Base-by-base conservation (phyloP, 108 stramenopile genomes). In the Schizochytrium sp. region DNA sequence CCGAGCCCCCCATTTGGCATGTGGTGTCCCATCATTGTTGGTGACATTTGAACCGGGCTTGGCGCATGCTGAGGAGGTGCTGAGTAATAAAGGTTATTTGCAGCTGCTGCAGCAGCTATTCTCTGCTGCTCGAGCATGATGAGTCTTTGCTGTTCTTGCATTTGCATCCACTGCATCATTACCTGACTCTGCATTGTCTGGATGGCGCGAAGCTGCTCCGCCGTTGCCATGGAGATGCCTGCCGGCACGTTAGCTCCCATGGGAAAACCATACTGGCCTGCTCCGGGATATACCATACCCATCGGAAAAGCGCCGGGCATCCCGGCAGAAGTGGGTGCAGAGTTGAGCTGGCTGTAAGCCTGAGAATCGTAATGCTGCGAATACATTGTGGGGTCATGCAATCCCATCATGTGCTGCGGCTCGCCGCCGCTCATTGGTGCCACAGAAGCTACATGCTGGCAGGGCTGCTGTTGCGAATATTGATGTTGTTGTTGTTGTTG, bases 81-180 rank as follows among this genome's bases (percentile, higher is more conserved):
- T 28, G 28, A 28, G 28, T n/a, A 69, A 15, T 69, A 69, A 38
- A 69, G 40, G 64, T 44, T 44, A 69, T 38, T 69, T 7, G 64
- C 64, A 38, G 64, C 64, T 44, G 64, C 64, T 38, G 64, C 64
- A 7, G 64, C 64, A 15, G 64, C 64, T 2, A 69, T 69, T 17
- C 76, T 17, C 76, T 83, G 76, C 76, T 83, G 76, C 3, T 83
- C 76, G 10, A 83, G 10, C 76, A 83, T 83, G 50, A 83, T 83
- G 28, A 83, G 47, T 1, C 76, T 17, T 17, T 83, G 76, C 15
- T 83, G 76, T 53, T 83, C 76, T 42, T 83, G 76, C 76, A 83
- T 83, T 2, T 83, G 76, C 15, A 83, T 83, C 76, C 76, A 83
- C 3, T 83, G 76, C 76, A 83, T 83, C 76, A 83, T 83, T n/a